phyloP scores from a whole-genome alignment of 2,329 filamentous ascomycete genomes.

The Xylariaceae sp. region DNA sequence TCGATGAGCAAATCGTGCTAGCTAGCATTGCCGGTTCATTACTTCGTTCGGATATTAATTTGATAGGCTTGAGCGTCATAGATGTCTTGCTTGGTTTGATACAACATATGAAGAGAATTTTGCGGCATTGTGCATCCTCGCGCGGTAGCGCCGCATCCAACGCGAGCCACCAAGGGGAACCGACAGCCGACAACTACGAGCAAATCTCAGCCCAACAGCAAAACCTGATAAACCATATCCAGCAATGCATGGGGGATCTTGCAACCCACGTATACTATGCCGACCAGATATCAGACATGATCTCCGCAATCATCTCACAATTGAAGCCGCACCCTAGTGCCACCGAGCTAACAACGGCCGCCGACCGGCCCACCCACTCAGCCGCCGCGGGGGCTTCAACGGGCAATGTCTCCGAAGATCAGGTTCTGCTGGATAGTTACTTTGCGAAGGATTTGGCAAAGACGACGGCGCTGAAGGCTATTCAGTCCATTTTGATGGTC shows the following conservation, averaged over 20 bases:
- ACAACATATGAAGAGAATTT: constrained; percentile 72
- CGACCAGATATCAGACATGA: constrained; percentile 94
- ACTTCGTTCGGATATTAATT: constrained; percentile 80
- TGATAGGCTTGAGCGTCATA: constrained; percentile 95
- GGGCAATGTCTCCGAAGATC: constrained; percentile 42
- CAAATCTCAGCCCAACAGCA: constrained; percentile 50
- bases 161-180: constrained; percentile 30
- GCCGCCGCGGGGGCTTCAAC: constrained; percentile 34
- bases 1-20: constrained; percentile 71
- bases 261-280: constrained; percentile 96
- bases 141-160: constrained; percentile 20
- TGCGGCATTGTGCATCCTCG: constrained; percentile 56
- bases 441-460: constrained; percentile 54
- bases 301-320: constrained; percentile 71
- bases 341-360: constrained; percentile 40
- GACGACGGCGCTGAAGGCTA: constrained; percentile 65
- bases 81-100: constrained; percentile 84
- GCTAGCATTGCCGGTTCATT: constrained; percentile 76
- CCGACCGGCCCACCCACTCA: constrained; percentile 43
- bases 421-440: constrained; percentile 46
- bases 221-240: constrained; percentile 65
- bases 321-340: constrained; percentile 62
- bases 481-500: constrained; percentile 77
- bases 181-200: constrained; percentile 35
- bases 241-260: constrained; percentile 82